Conservation (phyloP, 1,139 yeast species). For the Yamadazyma jaroonii region DNA sequence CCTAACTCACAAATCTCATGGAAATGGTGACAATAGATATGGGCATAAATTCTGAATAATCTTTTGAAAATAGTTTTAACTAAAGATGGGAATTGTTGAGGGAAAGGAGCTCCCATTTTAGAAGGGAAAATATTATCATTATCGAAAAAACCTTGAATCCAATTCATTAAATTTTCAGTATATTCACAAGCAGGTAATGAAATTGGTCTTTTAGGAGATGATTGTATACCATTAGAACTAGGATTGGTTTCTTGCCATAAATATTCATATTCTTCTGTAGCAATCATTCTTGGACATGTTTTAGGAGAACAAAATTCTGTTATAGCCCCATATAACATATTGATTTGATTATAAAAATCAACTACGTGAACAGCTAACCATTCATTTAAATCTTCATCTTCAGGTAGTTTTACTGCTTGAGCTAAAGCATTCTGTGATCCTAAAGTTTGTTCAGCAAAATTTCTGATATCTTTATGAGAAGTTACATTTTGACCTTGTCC, state of each 20-base stretch:
- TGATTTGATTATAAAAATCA: constrained; percentile 90
- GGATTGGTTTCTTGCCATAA: constrained; percentile 82
- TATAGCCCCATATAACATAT: constrained; percentile 94
- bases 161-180: constrained; percentile 86
- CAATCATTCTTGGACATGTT: constrained; percentile 94
- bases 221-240: constrained; percentile 41
- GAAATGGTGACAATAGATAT: constrained; percentile 95
- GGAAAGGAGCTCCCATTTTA: constrained; percentile 83
- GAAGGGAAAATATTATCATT: constrained; percentile 89
- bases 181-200: constrained; percentile 88
- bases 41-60: constrained; percentile 94
- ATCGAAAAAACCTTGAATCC: constrained; percentile 90
- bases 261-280: constrained; percentile 94
- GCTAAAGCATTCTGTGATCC: constrained; percentile 90
- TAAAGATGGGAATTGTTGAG: constrained; percentile 65
- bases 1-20: constrained; percentile 92
- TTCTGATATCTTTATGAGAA: constrained; percentile 69
- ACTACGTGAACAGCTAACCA: constrained; percentile 96
- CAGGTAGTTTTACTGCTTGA: constrained; percentile 92
- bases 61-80: constrained; percentile 87
- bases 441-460: constrained; percentile 88
- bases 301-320: constrained; percentile 94
- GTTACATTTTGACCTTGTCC: constrained; percentile 39
- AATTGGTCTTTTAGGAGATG: constrained; percentile 51
- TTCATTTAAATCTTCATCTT: constrained; percentile 87